Base-by-base conservation (phyloP, 2,329 filamentous ascomycete species). In the Talaromyces islandicus region DNA sequence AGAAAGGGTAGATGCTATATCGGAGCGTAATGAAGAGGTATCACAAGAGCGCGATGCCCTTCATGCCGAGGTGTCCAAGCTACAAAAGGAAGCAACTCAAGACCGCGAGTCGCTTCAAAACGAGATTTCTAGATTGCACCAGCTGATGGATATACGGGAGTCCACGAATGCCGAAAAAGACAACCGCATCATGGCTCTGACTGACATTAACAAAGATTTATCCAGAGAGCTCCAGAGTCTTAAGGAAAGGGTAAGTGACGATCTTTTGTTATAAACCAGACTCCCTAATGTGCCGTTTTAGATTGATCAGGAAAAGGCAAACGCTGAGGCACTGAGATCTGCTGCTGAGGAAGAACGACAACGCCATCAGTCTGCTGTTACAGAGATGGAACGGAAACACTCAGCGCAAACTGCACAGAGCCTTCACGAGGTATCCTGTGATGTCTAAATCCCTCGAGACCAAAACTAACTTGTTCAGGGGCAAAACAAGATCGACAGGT, bases 101-200 rank as follows among this genome's bases (percentile, higher is more conserved):
- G 62, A 66, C 2, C 60, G 57, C 19, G 62, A 52, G 4, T 60
- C 62, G n/a, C 60, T 76, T 17, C 63, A 66, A 48, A 61, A 65
- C 35, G 68, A 75, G 21, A 56, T 74, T 21, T 58, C 57, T 2
- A 63, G 61, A 38, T 32, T 70, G 12, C 64, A 65, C 11, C 54
- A 62, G 50, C n/a, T 57, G 7, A 57, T 62, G 41, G 51, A 58
- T 7, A 56, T 57, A 12, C 58, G 55, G 21, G 58, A 57, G 19
- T 57, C 55, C 12, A 57, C 51, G 25, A 57, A 54, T 58, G 12
- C 14, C 19, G 61, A 62, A 24, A 62, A 59, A 52, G 56, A 62
- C 43, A 56, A 53, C 24, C 56, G 53, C 50, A 59, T 62, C 11
- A 43, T 56, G 5, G 29, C 53, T 9, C 27, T 62, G n/a, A 51